Percentiles rank a stretch among this genome's conserved stretches.
Evolutionary conservation across 2,329 filamentous ascomycete genomes (phyloP).

Genomic region (Alternaria longipes): DNA sequence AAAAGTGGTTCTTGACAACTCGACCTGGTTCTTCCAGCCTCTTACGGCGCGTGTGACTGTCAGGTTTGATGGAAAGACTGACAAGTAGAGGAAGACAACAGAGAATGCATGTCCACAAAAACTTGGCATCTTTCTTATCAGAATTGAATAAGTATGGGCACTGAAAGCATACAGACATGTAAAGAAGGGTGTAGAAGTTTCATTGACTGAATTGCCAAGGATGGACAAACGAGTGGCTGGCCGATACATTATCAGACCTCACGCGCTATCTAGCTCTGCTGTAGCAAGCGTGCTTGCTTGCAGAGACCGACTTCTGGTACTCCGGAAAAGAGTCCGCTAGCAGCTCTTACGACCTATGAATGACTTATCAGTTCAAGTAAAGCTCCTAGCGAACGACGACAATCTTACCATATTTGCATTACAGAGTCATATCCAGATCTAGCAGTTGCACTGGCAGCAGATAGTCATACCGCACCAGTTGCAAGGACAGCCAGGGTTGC

Average conservation of each 20-base stretch:
- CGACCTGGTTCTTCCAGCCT: background rate
- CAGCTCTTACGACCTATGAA: background rate
- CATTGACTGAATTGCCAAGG: background rate
- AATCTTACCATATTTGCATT: background rate
- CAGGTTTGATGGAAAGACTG: background rate
- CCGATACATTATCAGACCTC: background rate
- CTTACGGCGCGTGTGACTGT: background rate
- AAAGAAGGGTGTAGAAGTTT: background rate
- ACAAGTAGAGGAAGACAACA: background rate
- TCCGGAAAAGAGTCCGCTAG: background rate
- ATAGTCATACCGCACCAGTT: conserved; percentile 15
- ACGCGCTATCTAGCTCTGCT: background rate
- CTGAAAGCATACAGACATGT: background rate
- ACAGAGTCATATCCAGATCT: background rate
- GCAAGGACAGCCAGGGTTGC: conserved; percentile 14
- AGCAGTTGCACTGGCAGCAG: conserved; percentile 17
- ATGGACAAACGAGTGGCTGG: background rate
- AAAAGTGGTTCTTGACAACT: background rate
- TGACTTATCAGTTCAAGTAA: background rate
- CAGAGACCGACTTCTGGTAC: background rate
- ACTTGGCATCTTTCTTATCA: background rate
- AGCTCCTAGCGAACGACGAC: background rate
- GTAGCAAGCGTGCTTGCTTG: background rate
- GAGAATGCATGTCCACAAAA: background rate
- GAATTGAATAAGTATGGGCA: background rate